Evolutionary conservation across 371 early-diverging fungal genomes (phyloP), one percentile per base, ranked within the genome.

Genomic region (Syncephalastrum sp.): DNA sequence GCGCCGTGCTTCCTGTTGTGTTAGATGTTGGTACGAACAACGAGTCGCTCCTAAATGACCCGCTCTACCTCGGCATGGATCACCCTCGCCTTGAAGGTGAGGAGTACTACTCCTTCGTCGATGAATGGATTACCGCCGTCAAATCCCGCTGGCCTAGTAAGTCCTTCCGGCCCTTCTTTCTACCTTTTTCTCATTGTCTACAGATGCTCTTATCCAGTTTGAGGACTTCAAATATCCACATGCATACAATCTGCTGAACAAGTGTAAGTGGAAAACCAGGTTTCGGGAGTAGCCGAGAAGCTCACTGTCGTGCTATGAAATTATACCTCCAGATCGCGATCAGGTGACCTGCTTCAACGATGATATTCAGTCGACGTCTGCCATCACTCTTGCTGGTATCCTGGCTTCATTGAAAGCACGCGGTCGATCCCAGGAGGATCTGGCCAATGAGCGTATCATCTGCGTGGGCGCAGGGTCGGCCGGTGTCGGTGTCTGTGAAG

Each of bases 391-490:
- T 53, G 86, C 86, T n/a, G 82, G 84, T 70, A 73, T 86, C 29
- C 67, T 86, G 24, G 81, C 82, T 27, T 70, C 85, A 1, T 54
- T 87, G 21, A 85, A 83, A 57, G 82, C 81, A 12, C 77, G 84
- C 57, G 68, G 79, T 0, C 45, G 45, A 14, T 47, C 69, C 21
- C 75, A 75, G 51, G 79, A 84, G 7, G 65, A 66, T 12, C 50
- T 79, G 15, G 51, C 60, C 6, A 51, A 75, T 42, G 79, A 79
- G 50, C 75, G 79, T 16, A 82, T 86, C 38, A 63, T 87, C 12
- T 86, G 84, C 61, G 82, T 85, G 21, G 87, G 87, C 19, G 85
- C 87, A n/a, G 87, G 87, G 4, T 79, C 82, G 33, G 85, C 87
- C 13, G 87, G 86, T 54, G 83, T 86, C 5, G 87, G 87, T 68